Conservation (phyloP, 306 rosid genomes). For the Prosopis cineraria region DNA sequence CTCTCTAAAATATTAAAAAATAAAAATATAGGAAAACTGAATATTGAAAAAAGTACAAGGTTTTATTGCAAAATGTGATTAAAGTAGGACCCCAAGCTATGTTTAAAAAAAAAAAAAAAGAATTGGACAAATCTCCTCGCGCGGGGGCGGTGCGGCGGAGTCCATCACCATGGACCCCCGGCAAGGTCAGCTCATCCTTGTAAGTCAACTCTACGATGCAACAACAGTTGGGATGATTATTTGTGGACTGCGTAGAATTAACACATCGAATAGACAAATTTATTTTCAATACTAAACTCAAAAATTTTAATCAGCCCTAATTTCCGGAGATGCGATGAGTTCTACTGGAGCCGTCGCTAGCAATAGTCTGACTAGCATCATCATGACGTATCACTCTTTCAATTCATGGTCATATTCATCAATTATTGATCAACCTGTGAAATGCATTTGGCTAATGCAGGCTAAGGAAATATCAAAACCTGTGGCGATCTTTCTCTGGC, state of each 20-base stretch:
- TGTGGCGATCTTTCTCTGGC: background rate
- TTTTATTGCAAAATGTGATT: too few relatives aligned
- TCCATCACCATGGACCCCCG: background rate
- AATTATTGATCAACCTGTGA: constrained; percentile 8
- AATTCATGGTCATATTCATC: background rate
- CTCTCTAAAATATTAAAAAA: too few relatives aligned
- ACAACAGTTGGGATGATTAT: background rate
- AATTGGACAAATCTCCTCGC: background rate
- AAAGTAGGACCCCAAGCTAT: too few relatives aligned
- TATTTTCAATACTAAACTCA: background rate
- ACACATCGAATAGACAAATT: background rate
- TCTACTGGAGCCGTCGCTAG: background rate
- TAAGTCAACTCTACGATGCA: background rate
- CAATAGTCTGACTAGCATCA: background rate
- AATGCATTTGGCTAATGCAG: background rate
- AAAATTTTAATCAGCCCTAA: constrained; percentile 10
- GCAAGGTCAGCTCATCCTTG: background rate
- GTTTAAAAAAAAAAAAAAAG: too few relatives aligned
- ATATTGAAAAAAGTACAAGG: too few relatives aligned
- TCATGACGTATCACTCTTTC: background rate
- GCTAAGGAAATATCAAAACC: background rate
- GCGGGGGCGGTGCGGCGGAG: background rate
- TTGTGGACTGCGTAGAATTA: background rate
- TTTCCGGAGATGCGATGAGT: background rate
- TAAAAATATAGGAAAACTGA: too few relatives aligned